phyloP scores from a whole-genome alignment of 208 protist genomes.

The Acanthamoeba sp. region DNA sequence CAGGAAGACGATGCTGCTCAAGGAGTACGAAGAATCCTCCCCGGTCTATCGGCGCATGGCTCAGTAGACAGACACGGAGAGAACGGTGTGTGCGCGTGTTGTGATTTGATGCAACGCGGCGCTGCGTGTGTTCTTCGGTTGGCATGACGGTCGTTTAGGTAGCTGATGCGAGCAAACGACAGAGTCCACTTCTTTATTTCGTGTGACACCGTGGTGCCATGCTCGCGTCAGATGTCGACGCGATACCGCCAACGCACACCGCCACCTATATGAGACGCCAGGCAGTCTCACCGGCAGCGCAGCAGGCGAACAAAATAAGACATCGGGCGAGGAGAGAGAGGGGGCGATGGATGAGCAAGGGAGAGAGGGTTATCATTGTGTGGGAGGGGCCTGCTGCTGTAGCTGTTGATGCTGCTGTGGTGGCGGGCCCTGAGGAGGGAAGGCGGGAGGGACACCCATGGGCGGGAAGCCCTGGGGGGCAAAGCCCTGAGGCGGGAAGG shows the following conservation, averaged over 20 bases:
- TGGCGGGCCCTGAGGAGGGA: background rate
- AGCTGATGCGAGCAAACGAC: too few relatives aligned
- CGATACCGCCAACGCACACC: too few relatives aligned
- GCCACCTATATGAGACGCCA: too few relatives aligned
- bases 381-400: background rate
- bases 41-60: constrained; percentile 57
- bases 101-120: too few relatives aligned
- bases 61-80: background rate
- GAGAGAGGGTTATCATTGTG: background rate
- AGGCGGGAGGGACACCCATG: background rate
- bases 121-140: too few relatives aligned
- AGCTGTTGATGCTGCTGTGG: background rate
- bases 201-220: too few relatives aligned
- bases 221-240: too few relatives aligned
- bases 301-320: background rate
- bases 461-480: constrained; percentile 44
- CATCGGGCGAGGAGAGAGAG: background rate
- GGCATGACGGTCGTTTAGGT: too few relatives aligned
- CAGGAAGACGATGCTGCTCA: constrained; percentile 36
- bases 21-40: constrained; percentile 31
- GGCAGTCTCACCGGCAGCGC: too few relatives aligned
- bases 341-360: background rate
- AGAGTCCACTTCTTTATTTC: too few relatives aligned
- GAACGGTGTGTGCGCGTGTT: too few relatives aligned
- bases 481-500: constrained; percentile 55